A percentile compares a stretch with the other conserved stretches of the same genome.
These are phyloP conservation scores for Boechera retrofracta DNA, from an alignment of 345 rosid species.

Conservation along the genomic window DNA sequence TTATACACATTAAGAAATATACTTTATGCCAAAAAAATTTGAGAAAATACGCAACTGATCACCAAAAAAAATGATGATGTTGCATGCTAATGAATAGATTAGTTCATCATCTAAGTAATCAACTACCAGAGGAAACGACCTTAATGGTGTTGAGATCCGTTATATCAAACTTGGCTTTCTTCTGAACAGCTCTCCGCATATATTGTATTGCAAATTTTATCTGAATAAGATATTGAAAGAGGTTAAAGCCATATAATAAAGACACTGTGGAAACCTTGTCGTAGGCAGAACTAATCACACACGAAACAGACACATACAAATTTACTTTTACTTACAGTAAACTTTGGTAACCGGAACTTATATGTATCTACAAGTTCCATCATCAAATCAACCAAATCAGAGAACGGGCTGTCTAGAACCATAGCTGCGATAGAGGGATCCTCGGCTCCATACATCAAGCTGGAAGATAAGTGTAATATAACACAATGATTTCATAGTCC, in stretches of 20 bases:
- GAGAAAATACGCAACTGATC: neutral
- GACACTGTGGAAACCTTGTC: slow-evolving; percentile 5
- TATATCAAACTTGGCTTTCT: slow-evolving; percentile 91
- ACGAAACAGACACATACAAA: slow-evolving; percentile 13
- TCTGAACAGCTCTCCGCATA: slow-evolving; percentile 83
- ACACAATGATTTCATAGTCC: slow-evolving; percentile 9
- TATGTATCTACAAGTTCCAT: slow-evolving; percentile 95
- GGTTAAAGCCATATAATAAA: neutral
- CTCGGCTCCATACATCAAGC: slow-evolving; percentile 94
- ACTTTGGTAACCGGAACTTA: slow-evolving; percentile 82
- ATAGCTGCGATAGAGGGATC: slow-evolving; percentile 97
- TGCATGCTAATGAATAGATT: slow-evolving; percentile 10
- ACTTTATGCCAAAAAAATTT: neutral
- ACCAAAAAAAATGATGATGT: neutral
- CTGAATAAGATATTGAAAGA: slow-evolving; percentile 45
- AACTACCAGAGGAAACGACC: slow-evolving; percentile 53
- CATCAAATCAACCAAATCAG: slow-evolving; percentile 94
- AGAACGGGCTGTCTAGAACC: slow-evolving; percentile 95
- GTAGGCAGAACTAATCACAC: neutral
- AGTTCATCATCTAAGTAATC: slow-evolving; percentile 6
- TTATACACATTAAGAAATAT: neutral
- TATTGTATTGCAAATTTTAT: slow-evolving; percentile 92
- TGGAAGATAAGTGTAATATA: slow-evolving; percentile 44
- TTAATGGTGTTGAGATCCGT: slow-evolving; percentile 74
- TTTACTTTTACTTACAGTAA: slow-evolving; percentile 65